Conservation (phyloP, 2,329 filamentous ascomycete genomes). For the Tolypocladium ophioglossoides region DNA sequence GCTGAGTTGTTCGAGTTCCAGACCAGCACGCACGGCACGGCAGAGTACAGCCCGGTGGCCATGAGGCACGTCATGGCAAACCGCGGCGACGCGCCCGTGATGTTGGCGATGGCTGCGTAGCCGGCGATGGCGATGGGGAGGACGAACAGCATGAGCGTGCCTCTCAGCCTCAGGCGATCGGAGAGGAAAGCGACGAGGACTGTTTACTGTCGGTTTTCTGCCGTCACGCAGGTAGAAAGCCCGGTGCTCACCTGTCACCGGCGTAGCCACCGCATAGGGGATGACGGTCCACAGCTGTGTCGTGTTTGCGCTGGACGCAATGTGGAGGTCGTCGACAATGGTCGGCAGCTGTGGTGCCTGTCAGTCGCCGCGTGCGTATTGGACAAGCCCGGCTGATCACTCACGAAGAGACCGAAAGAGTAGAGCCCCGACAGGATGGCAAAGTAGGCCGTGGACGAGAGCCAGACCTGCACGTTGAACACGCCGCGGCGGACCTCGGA, state of each 20-base stretch:
- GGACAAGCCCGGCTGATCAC: slow-evolving; percentile 9
- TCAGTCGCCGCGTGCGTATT: not conserved
- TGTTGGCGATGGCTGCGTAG: slow-evolving; percentile 52
- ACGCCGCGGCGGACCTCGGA: slow-evolving; percentile 52
- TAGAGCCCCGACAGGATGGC: slow-evolving; percentile 48
- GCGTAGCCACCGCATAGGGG: slow-evolving; percentile 49
- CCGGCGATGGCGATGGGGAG: slow-evolving; percentile 54
- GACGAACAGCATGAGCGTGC: slow-evolving; percentile 51
- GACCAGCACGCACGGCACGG: slow-evolving; percentile 51
- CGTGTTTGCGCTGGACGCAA: slow-evolving; percentile 42
- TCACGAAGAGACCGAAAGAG: slow-evolving; percentile 53
- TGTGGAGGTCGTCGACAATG: slow-evolving; percentile 47
- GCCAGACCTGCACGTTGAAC: slow-evolving; percentile 50
- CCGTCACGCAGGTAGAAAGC: too few relatives aligned
- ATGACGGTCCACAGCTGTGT: slow-evolving; percentile 55
- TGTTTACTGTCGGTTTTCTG: slow-evolving; percentile 3
- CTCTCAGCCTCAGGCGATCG: slow-evolving; percentile 48
- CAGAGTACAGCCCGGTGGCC: slow-evolving; percentile 53
- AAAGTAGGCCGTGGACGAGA: slow-evolving; percentile 52
- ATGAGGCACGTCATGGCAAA: slow-evolving; percentile 61
- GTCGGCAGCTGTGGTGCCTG: slow-evolving; percentile 40
- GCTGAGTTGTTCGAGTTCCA: slow-evolving; percentile 61
- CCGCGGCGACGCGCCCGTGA: slow-evolving; percentile 37
- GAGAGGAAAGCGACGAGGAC: slow-evolving; percentile 47
- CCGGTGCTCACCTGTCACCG: slow-evolving; percentile 34